Evolutionary conservation across 148 eudicot genomes (phyloP).

Genomic region (Vaccinium myrtillus): DNA sequence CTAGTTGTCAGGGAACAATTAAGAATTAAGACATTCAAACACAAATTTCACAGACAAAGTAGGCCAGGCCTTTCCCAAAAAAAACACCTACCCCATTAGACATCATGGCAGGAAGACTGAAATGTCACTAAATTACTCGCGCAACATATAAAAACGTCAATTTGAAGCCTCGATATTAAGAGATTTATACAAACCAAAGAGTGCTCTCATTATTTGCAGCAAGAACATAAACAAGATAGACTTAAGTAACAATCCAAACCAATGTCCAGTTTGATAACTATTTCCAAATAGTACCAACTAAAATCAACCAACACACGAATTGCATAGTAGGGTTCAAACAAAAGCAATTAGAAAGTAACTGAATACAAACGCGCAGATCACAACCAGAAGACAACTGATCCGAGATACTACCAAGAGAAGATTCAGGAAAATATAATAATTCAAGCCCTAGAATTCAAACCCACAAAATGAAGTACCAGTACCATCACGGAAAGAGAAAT

Average conservation of each 20-base stretch:
- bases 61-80: not conserved
- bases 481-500: too few species aligned
- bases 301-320: not conserved
- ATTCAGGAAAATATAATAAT: not conserved
- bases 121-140: not conserved
- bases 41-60: not conserved
- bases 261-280: slow-evolving; percentile 23
- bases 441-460: not conserved
- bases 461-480: not conserved
- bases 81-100: not conserved
- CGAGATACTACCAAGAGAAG: not conserved
- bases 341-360: not conserved
- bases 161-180: not conserved
- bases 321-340: not conserved
- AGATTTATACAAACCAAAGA: not conserved
- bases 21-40: not conserved
- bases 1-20: not conserved
- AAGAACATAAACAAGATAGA: too few species aligned
- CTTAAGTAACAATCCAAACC: not conserved
- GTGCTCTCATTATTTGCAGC: not conserved
- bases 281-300: not conserved
- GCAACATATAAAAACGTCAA: not conserved
- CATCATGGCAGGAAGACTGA: not conserved
- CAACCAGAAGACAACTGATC: slow-evolving; percentile 12
- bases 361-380: not conserved